A percentile compares a stretch with the other conserved stretches of the same genome.
Evolutionary conservation across 176 grass and related monocot genomes (phyloP).

Genomic region (Elymus sibiricus): DNA sequence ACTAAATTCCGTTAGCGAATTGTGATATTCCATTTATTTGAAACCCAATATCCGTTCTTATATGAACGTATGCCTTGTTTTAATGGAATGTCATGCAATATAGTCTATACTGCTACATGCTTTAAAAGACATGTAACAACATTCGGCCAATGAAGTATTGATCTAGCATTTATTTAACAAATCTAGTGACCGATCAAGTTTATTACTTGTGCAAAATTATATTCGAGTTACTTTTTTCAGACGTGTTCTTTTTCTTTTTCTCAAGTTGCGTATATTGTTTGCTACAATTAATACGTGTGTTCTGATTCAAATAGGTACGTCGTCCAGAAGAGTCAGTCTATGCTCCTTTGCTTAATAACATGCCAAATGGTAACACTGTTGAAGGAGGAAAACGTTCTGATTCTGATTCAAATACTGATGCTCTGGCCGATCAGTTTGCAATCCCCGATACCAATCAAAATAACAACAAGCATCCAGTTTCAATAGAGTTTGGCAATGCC

Average conservation of each 20-base stretch:
- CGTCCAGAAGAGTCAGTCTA: not conserved
- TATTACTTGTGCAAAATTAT: not conserved
- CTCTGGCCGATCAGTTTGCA: not conserved
- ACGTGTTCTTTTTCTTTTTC: not conserved
- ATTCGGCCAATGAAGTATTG: not conserved
- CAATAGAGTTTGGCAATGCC: not conserved
- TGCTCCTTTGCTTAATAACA: not conserved
- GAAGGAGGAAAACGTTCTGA: not conserved
- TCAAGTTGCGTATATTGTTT: not conserved
- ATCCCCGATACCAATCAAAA: not conserved
- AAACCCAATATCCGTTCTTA: not conserved
- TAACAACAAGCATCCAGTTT: not conserved
- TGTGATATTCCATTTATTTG: not conserved
- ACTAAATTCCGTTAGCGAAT: not conserved
- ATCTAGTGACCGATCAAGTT: not conserved
- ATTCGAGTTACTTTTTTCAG: not conserved
- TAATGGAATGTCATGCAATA: not conserved
- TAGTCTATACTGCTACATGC: not conserved
- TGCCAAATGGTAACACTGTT: not conserved
- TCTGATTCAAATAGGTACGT: not conserved
- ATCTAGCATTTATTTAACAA: not conserved
- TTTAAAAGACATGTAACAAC: not conserved
- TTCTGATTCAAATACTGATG: not conserved
- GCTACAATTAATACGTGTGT: not conserved
- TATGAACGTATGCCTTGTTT: not conserved